Evolutionary conservation across 1,284 basidiomycete species (phyloP).

Genomic region (Gymnopus androsaceus): DNA sequence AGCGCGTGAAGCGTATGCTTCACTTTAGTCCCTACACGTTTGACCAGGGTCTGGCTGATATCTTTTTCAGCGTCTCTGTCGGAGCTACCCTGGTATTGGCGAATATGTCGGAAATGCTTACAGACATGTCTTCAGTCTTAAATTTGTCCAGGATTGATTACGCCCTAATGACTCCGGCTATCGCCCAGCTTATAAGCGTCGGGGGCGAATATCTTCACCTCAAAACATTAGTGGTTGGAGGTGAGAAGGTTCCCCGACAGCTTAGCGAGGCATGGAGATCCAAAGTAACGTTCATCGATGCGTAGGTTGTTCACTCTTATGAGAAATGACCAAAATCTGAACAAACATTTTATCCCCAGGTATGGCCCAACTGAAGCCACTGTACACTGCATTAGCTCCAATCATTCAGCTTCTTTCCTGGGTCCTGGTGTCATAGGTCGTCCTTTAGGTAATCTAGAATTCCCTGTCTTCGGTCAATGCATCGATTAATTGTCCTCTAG

Average conservation of each 20-base stretch:
- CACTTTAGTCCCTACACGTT: constrained; percentile 15
- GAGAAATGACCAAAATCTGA: background rate
- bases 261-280: constrained; percentile 1
- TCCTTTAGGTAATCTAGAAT: too few relatives aligned
- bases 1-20: constrained; percentile 6
- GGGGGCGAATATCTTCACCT: background rate
- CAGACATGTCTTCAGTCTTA: background rate
- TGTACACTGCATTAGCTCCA: background rate
- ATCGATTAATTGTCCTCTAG: too few relatives aligned
- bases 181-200: background rate
- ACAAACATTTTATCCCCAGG: constrained; percentile 8
- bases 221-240: background rate
- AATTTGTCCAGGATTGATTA: constrained; percentile 3
- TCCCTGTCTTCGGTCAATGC: too few relatives aligned
- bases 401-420: background rate
- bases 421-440: constrained; percentile 9
- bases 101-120: background rate
- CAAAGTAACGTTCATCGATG: background rate
- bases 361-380: constrained; percentile 9
- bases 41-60: constrained; percentile 12
- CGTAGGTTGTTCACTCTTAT: background rate
- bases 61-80: constrained; percentile 9
- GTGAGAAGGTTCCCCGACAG: constrained; percentile 11
- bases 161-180: constrained; percentile 2
- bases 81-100: constrained; percentile 2